Conservation (phyloP, 805 yeast species). For the Debaryomyces maramus region DNA sequence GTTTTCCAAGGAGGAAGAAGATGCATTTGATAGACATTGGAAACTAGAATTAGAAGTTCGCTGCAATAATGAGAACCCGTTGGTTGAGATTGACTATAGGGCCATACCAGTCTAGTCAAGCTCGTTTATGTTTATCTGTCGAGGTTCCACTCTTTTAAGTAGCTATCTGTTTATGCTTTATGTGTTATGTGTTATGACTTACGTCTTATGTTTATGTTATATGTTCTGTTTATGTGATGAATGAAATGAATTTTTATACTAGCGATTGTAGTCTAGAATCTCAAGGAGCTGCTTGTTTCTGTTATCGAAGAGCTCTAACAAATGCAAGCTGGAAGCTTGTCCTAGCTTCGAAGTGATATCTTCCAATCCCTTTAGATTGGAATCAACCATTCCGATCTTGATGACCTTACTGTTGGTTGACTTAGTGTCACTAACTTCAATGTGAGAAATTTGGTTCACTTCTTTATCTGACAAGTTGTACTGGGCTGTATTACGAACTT, state of each 20-base stretch:
- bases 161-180: background rate
- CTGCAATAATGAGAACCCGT: slow-evolving; percentile 66
- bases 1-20: slow-evolving; percentile 47
- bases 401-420: background rate
- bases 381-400: slow-evolving; percentile 1
- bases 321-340: background rate
- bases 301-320: slow-evolving; percentile 4
- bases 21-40: slow-evolving; percentile 55
- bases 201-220: slow-evolving; percentile 3
- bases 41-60: slow-evolving; percentile 61
- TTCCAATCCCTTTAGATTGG: slow-evolving; percentile 3
- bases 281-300: slow-evolving; percentile 3
- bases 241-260: background rate
- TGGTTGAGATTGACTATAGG: slow-evolving; percentile 63
- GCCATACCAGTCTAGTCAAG: slow-evolving; percentile 44
- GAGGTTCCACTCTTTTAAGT: too few species aligned
- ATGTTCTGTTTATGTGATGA: background rate
- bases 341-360: background rate
- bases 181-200: background rate
- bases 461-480: slow-evolving; percentile 1
- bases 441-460: background rate
- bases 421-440: background rate
- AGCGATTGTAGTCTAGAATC: background rate
- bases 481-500: background rate
- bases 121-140: background rate